Evolutionary conservation across 1,284 basidiomycete genomes (phyloP), one percentile per base, ranked within the genome.

Genomic region (Peniophora sp.): DNA sequence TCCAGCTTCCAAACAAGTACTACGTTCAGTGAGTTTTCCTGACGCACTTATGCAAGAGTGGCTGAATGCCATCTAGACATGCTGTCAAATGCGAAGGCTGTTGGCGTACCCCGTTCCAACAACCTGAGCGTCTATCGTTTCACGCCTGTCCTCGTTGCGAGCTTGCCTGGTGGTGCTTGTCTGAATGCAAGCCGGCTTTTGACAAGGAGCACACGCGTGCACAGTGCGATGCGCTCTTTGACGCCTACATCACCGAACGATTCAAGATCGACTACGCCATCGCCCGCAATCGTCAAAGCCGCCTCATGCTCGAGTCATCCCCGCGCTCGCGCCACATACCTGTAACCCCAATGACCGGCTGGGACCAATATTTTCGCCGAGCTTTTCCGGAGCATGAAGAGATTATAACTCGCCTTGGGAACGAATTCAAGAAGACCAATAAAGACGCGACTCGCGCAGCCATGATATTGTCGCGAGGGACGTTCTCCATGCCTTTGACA

Each of bases 261-360:
- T 43, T 53, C 15, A 24, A 41, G n/a, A 52, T 52, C 18, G 48
- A 50, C 14, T 52, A 50, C 39, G 48, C 49, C 34, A 18, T 52
- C 9, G 34, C 44, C 15, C 23, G 39, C 15, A 20, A 27, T 14
- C 24, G 17, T 1, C 11, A 15, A 10, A 23, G 42, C n/a, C 1
- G 24, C 14, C 22, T 49, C 39, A 37, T 51, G 22, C 8, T 51
- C 17, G 15, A 12, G 17, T 49, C 48, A 12, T 15, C 52, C 10
- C 14, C 48, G 14, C 46, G 39, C 9, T 18, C 37, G 2, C 10
- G 20, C 1, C 53, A 55, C 24, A 46, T 52, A 15, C 43, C 52
- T n/a, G 47, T 52, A 2, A 50, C 54, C 9, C 48, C n/a, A 9
- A 45, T 55, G 2, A 47, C 12, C 27, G 54, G 50, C 32, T 57